Percentiles rank a stretch among this genome's conserved stretches.
These are phyloP conservation scores for Penstemon barbatus DNA, from an alignment of 257 asterid genomes.

Conservation along the genomic window DNA sequence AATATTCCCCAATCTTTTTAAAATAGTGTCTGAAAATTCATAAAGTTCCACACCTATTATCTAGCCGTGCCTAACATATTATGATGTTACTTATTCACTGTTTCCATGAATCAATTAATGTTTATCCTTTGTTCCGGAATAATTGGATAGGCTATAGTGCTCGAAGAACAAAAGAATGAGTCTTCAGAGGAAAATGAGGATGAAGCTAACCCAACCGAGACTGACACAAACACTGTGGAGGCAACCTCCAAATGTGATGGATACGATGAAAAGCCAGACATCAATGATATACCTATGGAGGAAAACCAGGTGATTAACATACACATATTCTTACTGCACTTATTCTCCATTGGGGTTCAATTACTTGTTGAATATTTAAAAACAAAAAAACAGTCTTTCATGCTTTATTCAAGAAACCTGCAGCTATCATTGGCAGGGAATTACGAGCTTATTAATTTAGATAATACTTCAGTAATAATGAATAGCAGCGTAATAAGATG, in stretches of 20 bases:
- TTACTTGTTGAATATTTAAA: no score
- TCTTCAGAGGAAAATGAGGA: conserved; percentile 64
- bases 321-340: no score
- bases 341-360: no score
- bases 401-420: no score
- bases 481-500: background rate
- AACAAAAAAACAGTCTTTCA: no score
- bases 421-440: no score
- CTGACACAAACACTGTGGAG: conserved; percentile 38
- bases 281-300: conserved; percentile 75
- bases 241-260: conserved; percentile 49
- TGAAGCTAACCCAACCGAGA: conserved; percentile 58
- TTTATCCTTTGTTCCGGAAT: conserved; percentile 17
- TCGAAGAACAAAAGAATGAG: conserved; percentile 83
- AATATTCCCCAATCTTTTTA: no score
- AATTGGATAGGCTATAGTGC: conserved; percentile 53
- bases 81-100: background rate
- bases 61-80: background rate
- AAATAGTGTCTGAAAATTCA: background rate
- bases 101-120: background rate
- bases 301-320: conserved; percentile 33
- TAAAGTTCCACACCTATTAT: conserved; percentile 5
- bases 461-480: background rate
- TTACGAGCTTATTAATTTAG: no score
- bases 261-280: conserved; percentile 83